phyloP scores from a whole-genome alignment of 768 basidiomycete genomes.

The Naganishia friedmannii region DNA sequence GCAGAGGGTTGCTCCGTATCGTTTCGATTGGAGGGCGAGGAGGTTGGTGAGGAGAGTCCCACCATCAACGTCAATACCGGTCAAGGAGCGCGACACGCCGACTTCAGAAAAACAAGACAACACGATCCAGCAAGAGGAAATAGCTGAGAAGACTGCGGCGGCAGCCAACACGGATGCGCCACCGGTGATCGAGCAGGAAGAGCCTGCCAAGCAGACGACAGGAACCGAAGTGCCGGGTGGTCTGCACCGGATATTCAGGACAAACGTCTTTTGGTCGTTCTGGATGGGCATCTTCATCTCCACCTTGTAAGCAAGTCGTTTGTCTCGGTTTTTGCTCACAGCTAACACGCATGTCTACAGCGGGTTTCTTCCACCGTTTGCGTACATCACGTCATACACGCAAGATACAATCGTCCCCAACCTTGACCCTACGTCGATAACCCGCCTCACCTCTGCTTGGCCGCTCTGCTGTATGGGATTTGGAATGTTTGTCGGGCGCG shows the following conservation, averaged over 20 bases:
- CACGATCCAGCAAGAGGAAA: neutral
- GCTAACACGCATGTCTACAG: neutral
- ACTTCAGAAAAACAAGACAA: neutral
- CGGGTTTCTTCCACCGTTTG: slow-evolving; percentile 29
- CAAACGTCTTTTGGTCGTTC: slow-evolving; percentile 27
- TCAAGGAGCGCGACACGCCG: neutral
- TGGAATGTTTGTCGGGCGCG: slow-evolving; percentile 25
- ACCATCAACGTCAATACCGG: neutral
- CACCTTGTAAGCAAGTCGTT: slow-evolving; percentile 27
- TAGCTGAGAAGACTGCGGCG: neutral
- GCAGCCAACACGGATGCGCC: neutral
- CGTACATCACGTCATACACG: slow-evolving; percentile 31
- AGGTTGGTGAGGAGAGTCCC: slow-evolving; percentile 3
- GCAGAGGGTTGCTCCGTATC: neutral
- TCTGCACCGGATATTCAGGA: neutral
- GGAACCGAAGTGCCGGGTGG: slow-evolving; percentile 4
- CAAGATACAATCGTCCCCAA: slow-evolving; percentile 6
- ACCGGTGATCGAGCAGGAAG: neutral
- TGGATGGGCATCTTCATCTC: slow-evolving; percentile 25
- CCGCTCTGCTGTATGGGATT: slow-evolving; percentile 22
- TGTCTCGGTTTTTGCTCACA: neutral
- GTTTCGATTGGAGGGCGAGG: neutral
- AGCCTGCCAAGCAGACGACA: neutral
- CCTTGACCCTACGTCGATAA: slow-evolving; percentile 3
- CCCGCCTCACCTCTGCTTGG: slow-evolving; percentile 27